phyloP scores from a whole-genome alignment of 805 yeast genomes.

The Saccharomyces mikatae region DNA sequence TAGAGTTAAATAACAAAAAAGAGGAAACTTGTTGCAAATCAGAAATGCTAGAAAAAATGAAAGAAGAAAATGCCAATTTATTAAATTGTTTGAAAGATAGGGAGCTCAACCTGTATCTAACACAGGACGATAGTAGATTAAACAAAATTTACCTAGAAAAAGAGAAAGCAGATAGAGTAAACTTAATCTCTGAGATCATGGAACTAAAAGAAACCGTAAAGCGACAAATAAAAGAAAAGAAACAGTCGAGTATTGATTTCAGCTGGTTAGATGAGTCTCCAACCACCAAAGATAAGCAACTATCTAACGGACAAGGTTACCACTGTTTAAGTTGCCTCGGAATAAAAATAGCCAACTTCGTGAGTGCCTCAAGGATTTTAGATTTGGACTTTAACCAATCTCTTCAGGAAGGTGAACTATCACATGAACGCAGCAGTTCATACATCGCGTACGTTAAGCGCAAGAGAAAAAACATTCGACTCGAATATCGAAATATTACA shows the following conservation, averaged over 20 bases:
- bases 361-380: neutral
- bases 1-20: constrained; percentile 5
- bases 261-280: constrained; percentile 1
- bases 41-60: constrained; percentile 10
- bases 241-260: neutral
- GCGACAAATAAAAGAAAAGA: constrained; percentile 4
- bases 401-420: neutral
- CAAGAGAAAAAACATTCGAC: neutral
- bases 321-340: neutral
- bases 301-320: neutral
- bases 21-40: constrained; percentile 3
- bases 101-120: constrained; percentile 18
- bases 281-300: neutral
- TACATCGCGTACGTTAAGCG: neutral
- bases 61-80: constrained; percentile 10
- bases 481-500: neutral
- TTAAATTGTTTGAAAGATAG: constrained; percentile 9
- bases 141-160: constrained; percentile 31
- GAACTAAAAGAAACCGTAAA: constrained; percentile 32
- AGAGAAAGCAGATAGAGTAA: constrained; percentile 28
- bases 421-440: neutral
- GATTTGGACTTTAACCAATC: neutral
- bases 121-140: constrained; percentile 28
- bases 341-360: neutral
- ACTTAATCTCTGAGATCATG: constrained; percentile 39